Conservation (phyloP, 1,139 yeast species). For the Blastobotrys capitulatus region DNA sequence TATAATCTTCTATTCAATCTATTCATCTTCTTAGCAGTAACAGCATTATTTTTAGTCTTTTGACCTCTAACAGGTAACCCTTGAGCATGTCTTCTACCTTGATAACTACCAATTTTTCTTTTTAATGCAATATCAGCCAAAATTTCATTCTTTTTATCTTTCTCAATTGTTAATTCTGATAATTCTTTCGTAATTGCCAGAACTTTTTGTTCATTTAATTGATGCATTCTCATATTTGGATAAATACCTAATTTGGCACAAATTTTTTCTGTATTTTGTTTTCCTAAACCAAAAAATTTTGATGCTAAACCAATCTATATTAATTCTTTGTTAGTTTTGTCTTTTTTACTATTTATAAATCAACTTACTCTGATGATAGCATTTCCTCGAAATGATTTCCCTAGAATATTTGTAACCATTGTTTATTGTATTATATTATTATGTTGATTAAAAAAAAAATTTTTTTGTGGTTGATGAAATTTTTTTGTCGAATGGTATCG, state of each 20-base stretch:
- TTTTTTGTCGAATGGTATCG: neutral
- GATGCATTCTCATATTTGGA: conserved; percentile 92
- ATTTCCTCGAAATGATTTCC: conserved; percentile 40
- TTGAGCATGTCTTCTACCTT: conserved; percentile 84
- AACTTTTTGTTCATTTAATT: conserved; percentile 80
- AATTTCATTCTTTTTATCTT: conserved; percentile 73
- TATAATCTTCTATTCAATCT: conserved; percentile 62
- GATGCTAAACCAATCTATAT: conserved; percentile 68
- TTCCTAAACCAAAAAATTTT: conserved; percentile 83
- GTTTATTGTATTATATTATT: neutral
- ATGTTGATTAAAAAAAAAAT: neutral
- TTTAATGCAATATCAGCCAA: conserved; percentile 75
- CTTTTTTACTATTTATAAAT: neutral
- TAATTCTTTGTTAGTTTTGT: neutral
- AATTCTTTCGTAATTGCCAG: conserved; percentile 84
- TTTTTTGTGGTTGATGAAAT: neutral
- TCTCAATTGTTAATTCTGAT: conserved; percentile 77
- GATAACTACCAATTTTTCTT: conserved; percentile 76
- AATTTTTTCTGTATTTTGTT: conserved; percentile 62
- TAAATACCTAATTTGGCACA: conserved; percentile 88
- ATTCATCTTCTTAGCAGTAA: conserved; percentile 83
- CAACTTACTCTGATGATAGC: conserved; percentile 31
- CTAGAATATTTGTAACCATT: conserved; percentile 38
- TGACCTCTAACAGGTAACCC: conserved; percentile 91
- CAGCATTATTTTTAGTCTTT: conserved; percentile 83